These are phyloP conservation scores for Aplosporella prunicola DNA, from an alignment of 2,329 filamentous ascomycete species.

Conservation along the genomic window DNA sequence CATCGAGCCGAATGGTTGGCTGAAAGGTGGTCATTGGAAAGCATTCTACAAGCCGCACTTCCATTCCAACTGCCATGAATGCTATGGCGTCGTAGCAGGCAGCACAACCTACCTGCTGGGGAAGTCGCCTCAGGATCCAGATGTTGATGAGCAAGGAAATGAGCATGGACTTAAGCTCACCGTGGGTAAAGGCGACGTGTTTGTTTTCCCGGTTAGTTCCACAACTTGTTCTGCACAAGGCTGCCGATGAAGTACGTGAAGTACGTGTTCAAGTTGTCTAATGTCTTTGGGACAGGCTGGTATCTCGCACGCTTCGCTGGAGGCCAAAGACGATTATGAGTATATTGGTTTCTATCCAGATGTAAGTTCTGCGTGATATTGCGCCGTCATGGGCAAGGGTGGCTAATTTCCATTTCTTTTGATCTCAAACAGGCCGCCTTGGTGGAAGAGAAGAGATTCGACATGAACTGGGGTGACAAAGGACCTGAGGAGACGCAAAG, in stretches of 20 bases:
- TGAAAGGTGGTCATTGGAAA: constrained; percentile 7
- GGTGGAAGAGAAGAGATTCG: too few relatives aligned
- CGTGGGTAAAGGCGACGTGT: neutral
- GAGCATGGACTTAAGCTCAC: neutral
- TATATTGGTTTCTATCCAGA: constrained; percentile 1
- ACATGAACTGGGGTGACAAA: neutral
- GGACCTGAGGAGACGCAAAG: neutral
- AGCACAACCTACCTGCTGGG: constrained; percentile 1
- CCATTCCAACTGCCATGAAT: constrained; percentile 2
- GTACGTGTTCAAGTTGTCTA: too few relatives aligned
- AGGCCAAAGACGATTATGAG: neutral
- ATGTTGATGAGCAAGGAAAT: neutral
- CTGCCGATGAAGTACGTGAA: too few relatives aligned
- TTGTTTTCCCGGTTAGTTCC: neutral
- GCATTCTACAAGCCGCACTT: neutral
- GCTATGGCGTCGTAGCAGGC: constrained; percentile 2
- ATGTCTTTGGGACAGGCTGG: neutral
- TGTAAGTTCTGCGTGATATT: neutral
- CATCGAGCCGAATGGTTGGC: constrained; percentile 4
- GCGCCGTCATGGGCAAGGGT: too few relatives aligned
- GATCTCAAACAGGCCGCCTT: too few relatives aligned
- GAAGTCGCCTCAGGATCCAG: neutral
- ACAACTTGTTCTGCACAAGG: too few relatives aligned
- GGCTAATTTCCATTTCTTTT: too few relatives aligned
- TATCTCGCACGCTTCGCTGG: neutral